These are phyloP conservation scores for Cutaneotrichosporon dermatis DNA, from an alignment of 1,284 basidiomycete genomes.

Conservation along the genomic window DNA sequence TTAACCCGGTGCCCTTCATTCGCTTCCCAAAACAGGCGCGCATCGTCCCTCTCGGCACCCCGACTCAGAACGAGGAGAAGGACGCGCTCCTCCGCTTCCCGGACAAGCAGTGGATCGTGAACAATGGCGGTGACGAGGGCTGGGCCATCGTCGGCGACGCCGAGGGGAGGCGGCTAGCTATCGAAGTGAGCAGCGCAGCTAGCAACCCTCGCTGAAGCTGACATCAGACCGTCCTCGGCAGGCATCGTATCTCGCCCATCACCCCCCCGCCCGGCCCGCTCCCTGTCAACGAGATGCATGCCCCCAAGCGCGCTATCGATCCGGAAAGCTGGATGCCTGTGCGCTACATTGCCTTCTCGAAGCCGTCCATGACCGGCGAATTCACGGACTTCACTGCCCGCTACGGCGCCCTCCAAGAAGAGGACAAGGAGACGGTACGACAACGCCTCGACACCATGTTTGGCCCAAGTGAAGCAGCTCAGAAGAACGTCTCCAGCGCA, in stretches of 20 bases:
- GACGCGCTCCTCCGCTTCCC: slow-evolving; percentile 49
- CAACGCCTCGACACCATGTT: background rate
- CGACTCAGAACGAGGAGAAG: slow-evolving; percentile 14
- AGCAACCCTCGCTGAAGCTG: too few species aligned
- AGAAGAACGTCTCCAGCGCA: slow-evolving; percentile 54
- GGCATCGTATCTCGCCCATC: slow-evolving; percentile 61
- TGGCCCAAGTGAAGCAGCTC: slow-evolving; percentile 23
- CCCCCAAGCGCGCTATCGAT: slow-evolving; percentile 2
- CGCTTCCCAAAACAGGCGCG: slow-evolving; percentile 31
- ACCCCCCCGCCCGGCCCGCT: slow-evolving; percentile 63
- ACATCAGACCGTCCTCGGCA: slow-evolving; percentile 62
- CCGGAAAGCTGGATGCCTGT: slow-evolving; percentile 48
- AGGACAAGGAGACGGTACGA: slow-evolving; percentile 58
- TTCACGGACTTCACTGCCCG: slow-evolving; percentile 89
- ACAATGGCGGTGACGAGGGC: slow-evolving; percentile 52
- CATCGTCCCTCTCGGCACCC: slow-evolving; percentile 35
- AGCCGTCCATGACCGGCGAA: slow-evolving; percentile 60
- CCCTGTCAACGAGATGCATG: slow-evolving; percentile 54
- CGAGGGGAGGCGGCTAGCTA: slow-evolving; percentile 56
- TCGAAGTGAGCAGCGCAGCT: slow-evolving; percentile 55
- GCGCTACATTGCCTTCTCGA: slow-evolving; percentile 68
- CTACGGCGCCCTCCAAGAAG: slow-evolving; percentile 78
- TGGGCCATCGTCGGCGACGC: slow-evolving; percentile 64
- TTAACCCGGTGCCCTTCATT: slow-evolving; percentile 28
- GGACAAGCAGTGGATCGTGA: slow-evolving; percentile 59